Conservation (phyloP, 345 rosid genomes). For the Physaria fendleri region DNA sequence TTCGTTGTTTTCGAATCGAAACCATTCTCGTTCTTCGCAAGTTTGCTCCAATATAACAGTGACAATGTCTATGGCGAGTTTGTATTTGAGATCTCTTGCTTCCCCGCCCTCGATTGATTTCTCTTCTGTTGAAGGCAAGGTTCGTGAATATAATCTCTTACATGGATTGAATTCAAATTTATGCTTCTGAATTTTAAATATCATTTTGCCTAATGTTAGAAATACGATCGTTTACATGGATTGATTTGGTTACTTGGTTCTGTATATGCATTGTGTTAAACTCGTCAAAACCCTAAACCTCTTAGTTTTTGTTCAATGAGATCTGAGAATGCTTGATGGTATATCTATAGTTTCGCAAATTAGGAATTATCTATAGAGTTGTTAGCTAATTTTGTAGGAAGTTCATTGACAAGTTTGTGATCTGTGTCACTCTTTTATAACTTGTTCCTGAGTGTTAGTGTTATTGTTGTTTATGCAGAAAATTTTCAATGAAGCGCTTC, state of each 20-base stretch:
- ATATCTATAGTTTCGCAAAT: background rate
- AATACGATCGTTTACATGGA: background rate
- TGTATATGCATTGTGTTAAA: background rate
- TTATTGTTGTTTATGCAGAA: slow-evolving; percentile 38
- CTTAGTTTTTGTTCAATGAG: background rate
- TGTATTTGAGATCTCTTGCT: slow-evolving; percentile 56
- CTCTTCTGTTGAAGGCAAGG: slow-evolving; percentile 79
- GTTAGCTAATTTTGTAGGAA: background rate
- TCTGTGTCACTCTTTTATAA: too few relatives aligned
- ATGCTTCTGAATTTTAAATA: background rate
- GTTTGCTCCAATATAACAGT: slow-evolving; percentile 1
- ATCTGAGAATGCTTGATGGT: background rate
- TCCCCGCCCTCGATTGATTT: slow-evolving; percentile 82
- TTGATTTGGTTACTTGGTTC: background rate
- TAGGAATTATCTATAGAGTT: background rate
- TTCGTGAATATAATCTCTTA: slow-evolving; percentile 26
- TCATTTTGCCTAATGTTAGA: background rate
- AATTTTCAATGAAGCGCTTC: slow-evolving; percentile 79
- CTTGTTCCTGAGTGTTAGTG: background rate
- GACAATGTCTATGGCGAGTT: slow-evolving; percentile 62
- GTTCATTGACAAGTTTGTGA: background rate
- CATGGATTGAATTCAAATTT: background rate
- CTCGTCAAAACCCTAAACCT: background rate
- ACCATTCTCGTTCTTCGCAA: slow-evolving; percentile 2
- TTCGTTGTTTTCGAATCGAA: background rate